Percentiles rank a stretch among this genome's conserved stretches.
Conservation (phyloP, 2,329 filamentous ascomycete species). For the Chrysoporthe cubensis region DNA sequence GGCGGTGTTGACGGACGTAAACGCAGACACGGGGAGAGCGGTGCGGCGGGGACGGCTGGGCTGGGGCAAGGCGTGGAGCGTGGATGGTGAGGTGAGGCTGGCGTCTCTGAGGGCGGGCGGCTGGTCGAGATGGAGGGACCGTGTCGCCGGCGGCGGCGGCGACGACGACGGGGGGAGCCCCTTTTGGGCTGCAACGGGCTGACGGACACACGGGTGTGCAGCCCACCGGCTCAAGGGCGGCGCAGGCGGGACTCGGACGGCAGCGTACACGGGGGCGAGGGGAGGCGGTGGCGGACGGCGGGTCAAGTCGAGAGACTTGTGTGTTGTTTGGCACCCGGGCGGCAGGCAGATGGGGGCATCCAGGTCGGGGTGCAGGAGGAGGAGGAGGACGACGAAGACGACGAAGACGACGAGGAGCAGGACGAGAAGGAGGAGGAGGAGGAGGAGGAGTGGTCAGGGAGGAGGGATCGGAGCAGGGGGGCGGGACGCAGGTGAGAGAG, state of each 20-base stretch:
- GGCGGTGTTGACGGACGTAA: background rate
- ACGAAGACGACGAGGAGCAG: background rate
- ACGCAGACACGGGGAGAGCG: too few relatives aligned
- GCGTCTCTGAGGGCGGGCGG: background rate
- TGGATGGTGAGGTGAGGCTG: background rate
- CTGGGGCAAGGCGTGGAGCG: background rate
- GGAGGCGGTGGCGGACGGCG: background rate
- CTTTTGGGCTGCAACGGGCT: background rate
- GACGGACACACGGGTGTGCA: background rate
- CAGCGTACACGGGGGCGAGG: background rate
- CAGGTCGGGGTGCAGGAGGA: too few relatives aligned
- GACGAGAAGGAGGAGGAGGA: background rate
- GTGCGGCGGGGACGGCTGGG: background rate
- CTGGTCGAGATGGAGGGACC: background rate
- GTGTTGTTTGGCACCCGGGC: background rate
- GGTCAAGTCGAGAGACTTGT: background rate
- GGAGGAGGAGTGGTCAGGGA: background rate
- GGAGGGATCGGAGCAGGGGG: constrained; percentile 1
- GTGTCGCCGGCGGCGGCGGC: background rate
- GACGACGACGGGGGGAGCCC: background rate
- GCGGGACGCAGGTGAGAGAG: background rate
- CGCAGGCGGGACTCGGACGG: background rate
- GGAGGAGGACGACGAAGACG: background rate
- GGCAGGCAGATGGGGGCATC: too few relatives aligned
- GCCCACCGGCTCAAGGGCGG: background rate